Base-by-base conservation (phyloP, 2,329 filamentous ascomycete genomes). In the Penicillium sp. region DNA sequence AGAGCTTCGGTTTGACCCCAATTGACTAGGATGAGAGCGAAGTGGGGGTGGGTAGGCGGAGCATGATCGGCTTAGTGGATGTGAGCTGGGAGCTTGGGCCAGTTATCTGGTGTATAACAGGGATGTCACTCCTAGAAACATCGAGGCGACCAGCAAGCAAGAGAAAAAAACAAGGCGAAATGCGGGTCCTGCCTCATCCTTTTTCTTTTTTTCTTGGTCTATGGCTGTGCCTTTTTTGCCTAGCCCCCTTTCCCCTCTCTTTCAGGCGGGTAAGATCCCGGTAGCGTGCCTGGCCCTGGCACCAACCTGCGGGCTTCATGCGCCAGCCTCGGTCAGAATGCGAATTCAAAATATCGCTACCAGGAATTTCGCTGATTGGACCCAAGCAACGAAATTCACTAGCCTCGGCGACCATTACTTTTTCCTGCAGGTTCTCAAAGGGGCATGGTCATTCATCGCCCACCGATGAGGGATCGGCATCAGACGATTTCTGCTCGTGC, bases 331-430 rank as follows among this genome's bases (percentile, higher is more conserved):
- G 62, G 65, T 58, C 65, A 59, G 54, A 54, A 61, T 66, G 61
- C 54, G 51, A 68, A 70, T 65, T 66, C 52, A 53, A 64, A 67
- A 63, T 56, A 48, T 60, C 58, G 48, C 61, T 48, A 45, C 19
- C 49, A 67, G 61, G 60, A 67, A 70, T 66, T 70, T 70, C 56
- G 59, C 58, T 71, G 65, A 73, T 72, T 72, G 70, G 70, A 56
- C 53, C 52, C 55, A 53, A 27, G 39, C 31, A 51, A 60, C 53
- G 52, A 55, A 64, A 64, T 59, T 63, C 60, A 54, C 57, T 61
- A 60, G 61, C 53, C 55, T 62, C 54, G 51, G 53, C 39, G 55
- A 58, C 19, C 46, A 59, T 56, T 39, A 62, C 55, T 57, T 63
- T 57, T 64, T 58, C 62, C 63, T 70, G 67, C 63, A 64, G 60